Evolutionary conservation across 2,329 filamentous ascomycete genomes (phyloP).

Genomic region (Botrytis elliptica): DNA sequence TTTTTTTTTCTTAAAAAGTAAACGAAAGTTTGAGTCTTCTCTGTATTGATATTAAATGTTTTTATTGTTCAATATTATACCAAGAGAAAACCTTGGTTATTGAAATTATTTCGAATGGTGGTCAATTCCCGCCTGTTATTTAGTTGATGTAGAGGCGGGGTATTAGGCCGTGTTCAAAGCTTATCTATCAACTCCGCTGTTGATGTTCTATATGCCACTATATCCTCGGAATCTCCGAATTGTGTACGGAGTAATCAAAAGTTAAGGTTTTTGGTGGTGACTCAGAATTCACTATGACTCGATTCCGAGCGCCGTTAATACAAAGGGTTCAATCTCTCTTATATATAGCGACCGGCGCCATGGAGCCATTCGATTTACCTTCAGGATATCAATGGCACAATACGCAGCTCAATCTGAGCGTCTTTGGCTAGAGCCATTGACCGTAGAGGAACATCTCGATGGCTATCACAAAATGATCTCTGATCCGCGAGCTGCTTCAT

Average conservation of each 20-base stretch:
- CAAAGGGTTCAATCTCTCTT: neutral
- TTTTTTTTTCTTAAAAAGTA: too few relatives aligned
- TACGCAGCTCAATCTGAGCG: conserved; percentile 30
- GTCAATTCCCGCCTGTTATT: too few relatives aligned
- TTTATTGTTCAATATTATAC: too few relatives aligned
- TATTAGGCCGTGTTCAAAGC: neutral
- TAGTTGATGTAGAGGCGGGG: neutral
- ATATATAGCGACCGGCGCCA: neutral
- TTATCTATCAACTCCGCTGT: neutral
- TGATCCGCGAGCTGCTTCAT: conserved; percentile 21
- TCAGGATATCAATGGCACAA: conserved; percentile 17
- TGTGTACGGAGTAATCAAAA: neutral
- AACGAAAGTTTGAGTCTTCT: too few relatives aligned
- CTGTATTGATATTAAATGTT: too few relatives aligned
- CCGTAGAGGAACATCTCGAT: conserved; percentile 28
- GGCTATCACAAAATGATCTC: conserved; percentile 26
- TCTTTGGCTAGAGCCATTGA: conserved; percentile 28
- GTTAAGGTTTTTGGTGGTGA: neutral
- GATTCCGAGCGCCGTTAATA: neutral
- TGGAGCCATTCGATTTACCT: neutral
- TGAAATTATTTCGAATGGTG: too few relatives aligned
- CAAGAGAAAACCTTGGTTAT: too few relatives aligned
- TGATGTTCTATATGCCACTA: neutral
- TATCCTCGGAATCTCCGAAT: neutral
- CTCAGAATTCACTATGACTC: conserved; percentile 5